Percentiles rank a stretch among this genome's conserved stretches.
Conservation (phyloP, 1,284 basidiomycete species). For the Ceratobasidium sp. region DNA sequence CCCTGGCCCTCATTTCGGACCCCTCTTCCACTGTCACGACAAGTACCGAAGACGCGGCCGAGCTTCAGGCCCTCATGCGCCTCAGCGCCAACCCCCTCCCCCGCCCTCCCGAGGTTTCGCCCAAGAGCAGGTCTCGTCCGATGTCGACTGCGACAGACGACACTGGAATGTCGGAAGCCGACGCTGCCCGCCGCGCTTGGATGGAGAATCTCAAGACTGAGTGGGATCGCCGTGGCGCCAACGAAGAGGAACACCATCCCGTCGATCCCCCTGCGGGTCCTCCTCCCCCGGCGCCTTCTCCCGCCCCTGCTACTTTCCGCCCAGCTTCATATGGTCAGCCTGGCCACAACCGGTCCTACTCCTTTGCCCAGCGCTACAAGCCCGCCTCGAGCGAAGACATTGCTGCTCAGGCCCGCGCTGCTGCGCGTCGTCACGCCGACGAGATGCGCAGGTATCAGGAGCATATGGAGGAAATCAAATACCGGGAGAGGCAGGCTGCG, state of each 20-base stretch:
- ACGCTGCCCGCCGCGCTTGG: slow-evolving; percentile 34
- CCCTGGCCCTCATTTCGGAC: slow-evolving; percentile 30
- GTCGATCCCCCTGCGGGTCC: background rate
- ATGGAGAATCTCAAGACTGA: slow-evolving; percentile 18
- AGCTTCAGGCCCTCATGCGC: slow-evolving; percentile 9
- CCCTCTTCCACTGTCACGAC: slow-evolving; percentile 12
- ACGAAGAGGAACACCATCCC: slow-evolving; percentile 30
- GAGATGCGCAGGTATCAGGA: slow-evolving; percentile 31
- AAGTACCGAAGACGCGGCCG: background rate
- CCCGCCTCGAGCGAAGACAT: slow-evolving; percentile 11
- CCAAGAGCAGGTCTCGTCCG: slow-evolving; percentile 5
- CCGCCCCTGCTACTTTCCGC: slow-evolving; percentile 2
- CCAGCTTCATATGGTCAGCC: background rate
- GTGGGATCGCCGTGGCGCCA: slow-evolving; percentile 33
- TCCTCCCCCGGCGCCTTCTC: background rate
- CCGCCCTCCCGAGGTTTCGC: slow-evolving; percentile 15
- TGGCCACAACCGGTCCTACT: background rate
- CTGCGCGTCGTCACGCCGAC: slow-evolving; percentile 26
- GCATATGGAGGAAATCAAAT: slow-evolving; percentile 37
- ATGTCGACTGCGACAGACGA: slow-evolving; percentile 6
- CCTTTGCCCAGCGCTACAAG: slow-evolving; percentile 5
- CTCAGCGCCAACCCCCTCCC: slow-evolving; percentile 13
- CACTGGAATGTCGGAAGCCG: background rate
- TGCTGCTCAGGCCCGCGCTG: background rate
- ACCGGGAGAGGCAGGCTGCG: slow-evolving; percentile 32